Base-by-base conservation (phyloP, 2,329 filamentous ascomycete genomes). In the Thielaviopsis euricoi region DNA sequence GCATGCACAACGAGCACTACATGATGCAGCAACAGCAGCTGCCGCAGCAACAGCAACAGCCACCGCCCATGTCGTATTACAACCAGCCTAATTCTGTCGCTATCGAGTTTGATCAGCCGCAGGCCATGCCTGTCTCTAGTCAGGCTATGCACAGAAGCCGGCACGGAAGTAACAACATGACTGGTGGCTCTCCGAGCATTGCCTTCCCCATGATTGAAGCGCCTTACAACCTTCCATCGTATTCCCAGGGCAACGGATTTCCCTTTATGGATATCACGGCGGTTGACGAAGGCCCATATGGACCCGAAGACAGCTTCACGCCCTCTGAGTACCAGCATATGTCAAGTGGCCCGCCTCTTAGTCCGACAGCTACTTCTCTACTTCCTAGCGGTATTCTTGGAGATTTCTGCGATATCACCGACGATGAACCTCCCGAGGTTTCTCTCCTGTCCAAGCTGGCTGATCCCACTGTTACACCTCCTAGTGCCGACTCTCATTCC, bases 361-460 rank as follows among this genome's bases (percentile, higher is more conserved):
- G 86, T 64, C 87, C 87, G 1, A 86, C 85, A 3, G 87, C 87
- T 1, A 82, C 85, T 26, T 78, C 83, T 17, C 73, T 91, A 3
- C 71, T 94, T 17, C 87, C 87, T 0, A 86, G 86, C 6, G 74
- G 73, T n/a, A 77, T 79, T 60, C 73, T 80, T 61, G 81, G 85
- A 55, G 83, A 86, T 50, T 46, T 21, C 9, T 46, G 26, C 23
- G 58, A 60, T 21, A 1, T 57, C 6, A 60, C 46, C 63, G 82
- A 84, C 53, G 76, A 83, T 46, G 82, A 83, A 17, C 71, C 74
- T n/a, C 72, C 72, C 73, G 43, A 63, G 62, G 19, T 64, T 68
- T 50, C 59, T 58, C 61, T 58, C 66, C 65, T 46, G 69, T 65
- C 62, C 63, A 3, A 71, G 65, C 19, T 70, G 72, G 1, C 71